phyloP scores from a whole-genome alignment of 768 basidiomycete genomes.

The Hypholoma fasciculare region DNA sequence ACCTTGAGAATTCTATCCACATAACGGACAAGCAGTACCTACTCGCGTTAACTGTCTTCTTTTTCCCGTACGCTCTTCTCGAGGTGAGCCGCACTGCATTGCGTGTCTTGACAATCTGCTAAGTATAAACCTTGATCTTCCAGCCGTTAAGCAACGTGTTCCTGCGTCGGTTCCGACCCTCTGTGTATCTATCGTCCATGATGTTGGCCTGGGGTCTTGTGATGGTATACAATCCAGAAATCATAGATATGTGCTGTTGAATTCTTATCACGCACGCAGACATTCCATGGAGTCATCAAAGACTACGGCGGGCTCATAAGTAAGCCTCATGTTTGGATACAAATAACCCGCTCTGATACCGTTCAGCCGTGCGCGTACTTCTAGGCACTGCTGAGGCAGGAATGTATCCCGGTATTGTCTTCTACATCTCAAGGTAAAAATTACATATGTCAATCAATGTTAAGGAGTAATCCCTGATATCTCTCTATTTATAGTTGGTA shows the following conservation, averaged over 20 bases:
- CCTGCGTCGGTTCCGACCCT: conserved; percentile 59
- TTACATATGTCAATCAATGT: background rate
- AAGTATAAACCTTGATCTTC: background rate
- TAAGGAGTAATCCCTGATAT: background rate
- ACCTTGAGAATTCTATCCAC: conserved; percentile 53
- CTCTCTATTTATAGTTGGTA: conserved; percentile 59
- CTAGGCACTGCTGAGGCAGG: conserved; percentile 67
- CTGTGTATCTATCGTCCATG: conserved; percentile 61
- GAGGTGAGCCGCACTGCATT: conserved; percentile 43
- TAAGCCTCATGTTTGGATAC: conserved; percentile 26
- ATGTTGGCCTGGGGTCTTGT: conserved; percentile 49
- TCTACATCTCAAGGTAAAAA: conserved; percentile 58
- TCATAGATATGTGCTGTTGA: background rate
- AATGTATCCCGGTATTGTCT: conserved; percentile 57
- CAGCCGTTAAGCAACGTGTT: conserved; percentile 67
- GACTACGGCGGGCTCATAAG: conserved; percentile 65
- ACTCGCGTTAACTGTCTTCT: conserved; percentile 71
- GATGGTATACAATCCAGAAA: conserved; percentile 33
- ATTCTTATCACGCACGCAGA: conserved; percentile 32
- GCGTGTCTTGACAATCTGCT: background rate
- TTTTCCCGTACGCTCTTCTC: conserved; percentile 70
- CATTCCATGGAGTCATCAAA: conserved; percentile 60
- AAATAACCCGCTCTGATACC: background rate
- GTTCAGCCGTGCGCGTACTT: conserved; percentile 55
- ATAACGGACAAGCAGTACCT: conserved; percentile 68